Evolutionary conservation across 129 eudicot genomes (phyloP).

Genomic region (Flaveria sonorensis): DNA sequence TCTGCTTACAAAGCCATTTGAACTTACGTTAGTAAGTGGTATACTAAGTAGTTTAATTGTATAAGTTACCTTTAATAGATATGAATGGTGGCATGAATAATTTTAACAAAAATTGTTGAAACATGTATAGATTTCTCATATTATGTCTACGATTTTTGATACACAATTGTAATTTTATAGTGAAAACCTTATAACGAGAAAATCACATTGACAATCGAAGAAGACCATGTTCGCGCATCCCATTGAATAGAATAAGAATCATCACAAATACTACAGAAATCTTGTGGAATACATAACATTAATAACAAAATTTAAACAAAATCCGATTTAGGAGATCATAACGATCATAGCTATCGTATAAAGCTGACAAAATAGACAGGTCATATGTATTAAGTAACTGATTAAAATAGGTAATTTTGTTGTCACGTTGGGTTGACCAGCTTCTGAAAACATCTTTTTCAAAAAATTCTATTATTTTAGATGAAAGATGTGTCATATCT

Average conservation of each 20-base stretch:
- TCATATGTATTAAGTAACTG: not conserved
- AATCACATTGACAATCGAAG: slow-evolving; percentile 76
- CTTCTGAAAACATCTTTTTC: not conserved
- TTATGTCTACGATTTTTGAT: no score
- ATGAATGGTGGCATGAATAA: no score
- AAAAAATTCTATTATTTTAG: not conserved
- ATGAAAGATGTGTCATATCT: not conserved
- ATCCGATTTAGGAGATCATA: slow-evolving; percentile 11
- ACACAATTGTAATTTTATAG: not conserved
- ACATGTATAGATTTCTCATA: no score
- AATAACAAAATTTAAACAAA: slow-evolving; percentile 15
- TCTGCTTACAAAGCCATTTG: no score
- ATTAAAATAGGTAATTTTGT: not conserved
- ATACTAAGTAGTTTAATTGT: no score
- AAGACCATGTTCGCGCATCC: slow-evolving; percentile 80
- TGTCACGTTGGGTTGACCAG: not conserved
- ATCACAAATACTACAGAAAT: slow-evolving; percentile 94
- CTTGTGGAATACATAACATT: slow-evolving; percentile 63
- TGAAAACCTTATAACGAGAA: not conserved
- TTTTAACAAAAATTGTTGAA: no score
- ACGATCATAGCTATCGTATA: slow-evolving; percentile 7
- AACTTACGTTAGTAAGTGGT: no score
- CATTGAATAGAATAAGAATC: slow-evolving; percentile 93
- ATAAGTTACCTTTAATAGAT: no score
- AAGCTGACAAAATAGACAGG: not conserved